phyloP scores from a whole-genome alignment of 768 basidiomycete genomes.

The Jaapia argillacea region DNA sequence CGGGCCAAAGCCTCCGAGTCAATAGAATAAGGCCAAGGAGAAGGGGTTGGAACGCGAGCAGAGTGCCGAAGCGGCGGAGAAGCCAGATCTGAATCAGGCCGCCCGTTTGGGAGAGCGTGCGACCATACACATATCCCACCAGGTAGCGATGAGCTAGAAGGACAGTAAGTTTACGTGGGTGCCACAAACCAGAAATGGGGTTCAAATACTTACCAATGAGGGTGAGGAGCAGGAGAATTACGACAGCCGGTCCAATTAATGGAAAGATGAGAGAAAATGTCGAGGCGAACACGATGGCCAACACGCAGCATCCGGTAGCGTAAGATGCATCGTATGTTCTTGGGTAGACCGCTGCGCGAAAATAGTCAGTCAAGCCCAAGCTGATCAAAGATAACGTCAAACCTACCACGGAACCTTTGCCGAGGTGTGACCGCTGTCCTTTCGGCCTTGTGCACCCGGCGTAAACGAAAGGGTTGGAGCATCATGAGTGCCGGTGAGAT shows the following conservation, averaged over 20 bases:
- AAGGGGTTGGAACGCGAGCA: conserved; percentile 63
- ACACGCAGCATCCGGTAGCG: conserved; percentile 52
- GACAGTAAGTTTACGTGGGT: not conserved
- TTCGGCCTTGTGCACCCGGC: conserved; percentile 45
- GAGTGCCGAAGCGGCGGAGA: conserved; percentile 59
- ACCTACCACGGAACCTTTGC: conserved; percentile 67
- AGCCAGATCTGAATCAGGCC: conserved; percentile 71
- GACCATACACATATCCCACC: conserved; percentile 67
- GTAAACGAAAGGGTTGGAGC: conserved; percentile 60
- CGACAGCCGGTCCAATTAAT: conserved; percentile 60
- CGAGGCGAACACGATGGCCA: conserved; percentile 64
- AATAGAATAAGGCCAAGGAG: conserved; percentile 67
- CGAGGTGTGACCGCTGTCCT: conserved; percentile 61
- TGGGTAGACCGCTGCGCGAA: conserved; percentile 64
- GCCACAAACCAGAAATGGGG: too few species aligned
- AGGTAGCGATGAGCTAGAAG: conserved; percentile 67
- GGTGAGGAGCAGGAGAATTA: conserved; percentile 52
- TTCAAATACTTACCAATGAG: conserved; percentile 42
- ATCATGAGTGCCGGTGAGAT: conserved; percentile 62
- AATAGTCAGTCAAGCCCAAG: not conserved
- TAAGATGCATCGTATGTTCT: conserved; percentile 60
- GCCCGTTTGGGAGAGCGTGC: conserved; percentile 66
- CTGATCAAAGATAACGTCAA: not conserved
- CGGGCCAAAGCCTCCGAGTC: conserved; percentile 57
- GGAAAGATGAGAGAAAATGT: conserved; percentile 72